These are phyloP conservation scores for Pyrus communis DNA, from an alignment of 306 rosid genomes.

Conservation along the genomic window DNA sequence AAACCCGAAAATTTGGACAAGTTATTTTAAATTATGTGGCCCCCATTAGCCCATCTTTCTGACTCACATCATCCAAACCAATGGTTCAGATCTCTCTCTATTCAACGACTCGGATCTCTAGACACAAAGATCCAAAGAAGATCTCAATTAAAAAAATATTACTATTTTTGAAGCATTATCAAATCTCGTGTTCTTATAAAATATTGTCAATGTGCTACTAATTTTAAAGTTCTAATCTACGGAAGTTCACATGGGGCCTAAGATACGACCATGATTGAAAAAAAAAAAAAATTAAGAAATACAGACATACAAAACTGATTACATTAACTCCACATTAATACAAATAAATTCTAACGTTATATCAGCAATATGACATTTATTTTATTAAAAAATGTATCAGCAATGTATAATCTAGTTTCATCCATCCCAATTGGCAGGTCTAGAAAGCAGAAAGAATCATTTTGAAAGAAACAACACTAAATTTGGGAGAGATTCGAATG, in stretches of 20 bases:
- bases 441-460: background rate
- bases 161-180: no score
- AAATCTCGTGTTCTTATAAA: no score
- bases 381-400: background rate
- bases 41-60: no score
- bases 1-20: no score
- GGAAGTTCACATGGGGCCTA: background rate
- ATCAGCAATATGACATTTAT: background rate
- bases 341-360: background rate
- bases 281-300: background rate
- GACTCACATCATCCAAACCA: fast-evolving
- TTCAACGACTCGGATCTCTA: fast-evolving
- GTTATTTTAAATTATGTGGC: no score
- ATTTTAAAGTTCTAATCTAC: no score
- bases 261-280: background rate
- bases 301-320: no score
- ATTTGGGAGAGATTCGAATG: background rate
- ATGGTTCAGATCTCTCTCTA: no score
- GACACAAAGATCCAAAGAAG: no score
- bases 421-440: background rate
- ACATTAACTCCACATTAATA: no score
- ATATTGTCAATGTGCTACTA: no score
- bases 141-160: no score
- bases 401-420: background rate
- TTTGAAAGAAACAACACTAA: background rate